Conservation (phyloP, 1,284 basidiomycete genomes). For the Moesziomyces globuligerus region DNA sequence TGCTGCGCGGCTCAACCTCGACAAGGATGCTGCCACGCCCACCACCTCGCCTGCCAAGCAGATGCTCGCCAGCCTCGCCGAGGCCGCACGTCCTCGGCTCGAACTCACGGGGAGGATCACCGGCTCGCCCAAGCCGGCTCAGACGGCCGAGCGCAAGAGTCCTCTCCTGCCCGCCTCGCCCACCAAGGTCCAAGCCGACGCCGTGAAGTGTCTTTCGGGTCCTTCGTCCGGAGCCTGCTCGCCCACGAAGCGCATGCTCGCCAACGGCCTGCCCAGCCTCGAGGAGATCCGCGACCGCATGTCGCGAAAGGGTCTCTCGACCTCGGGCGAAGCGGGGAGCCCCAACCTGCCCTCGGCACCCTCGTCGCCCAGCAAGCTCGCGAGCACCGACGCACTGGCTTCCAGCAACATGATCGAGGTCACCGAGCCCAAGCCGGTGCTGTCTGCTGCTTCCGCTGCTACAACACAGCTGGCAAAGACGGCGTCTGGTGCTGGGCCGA, state of each 20-base stretch:
- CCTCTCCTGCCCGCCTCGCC: conserved; percentile 7
- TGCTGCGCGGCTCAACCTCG: conserved; percentile 45
- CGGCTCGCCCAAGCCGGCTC: conserved; percentile 16
- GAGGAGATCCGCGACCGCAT: conserved; percentile 63
- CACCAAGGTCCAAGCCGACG: conserved; percentile 1
- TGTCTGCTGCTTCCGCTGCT: no score
- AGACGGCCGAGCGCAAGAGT: conserved; percentile 5
- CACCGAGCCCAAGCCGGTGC: not conserved
- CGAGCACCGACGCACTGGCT: not conserved
- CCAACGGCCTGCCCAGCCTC: conserved; percentile 56
- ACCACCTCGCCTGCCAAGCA: conserved; percentile 25
- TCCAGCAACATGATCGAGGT: not conserved
- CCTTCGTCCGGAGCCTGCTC: conserved; percentile 17
- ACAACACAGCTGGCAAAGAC: no score
- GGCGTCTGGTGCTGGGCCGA: not conserved
- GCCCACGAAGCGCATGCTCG: conserved; percentile 27
- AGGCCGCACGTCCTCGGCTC: conserved; percentile 17
- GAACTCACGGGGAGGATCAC: conserved; percentile 44
- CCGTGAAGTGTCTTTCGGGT: not conserved
- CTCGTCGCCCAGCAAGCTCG: conserved; percentile 16
- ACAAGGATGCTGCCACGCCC: conserved; percentile 11
- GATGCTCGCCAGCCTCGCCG: conserved; percentile 1
- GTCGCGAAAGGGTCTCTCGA: conserved; percentile 38
- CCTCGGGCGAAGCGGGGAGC: not conserved
- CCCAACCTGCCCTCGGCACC: conserved; percentile 1